Percentiles rank a stretch among this genome's conserved stretches.
These are phyloP conservation scores for Blastocystis sp. DNA, from an alignment of 352 stramenopile species.

Conservation along the genomic window DNA sequence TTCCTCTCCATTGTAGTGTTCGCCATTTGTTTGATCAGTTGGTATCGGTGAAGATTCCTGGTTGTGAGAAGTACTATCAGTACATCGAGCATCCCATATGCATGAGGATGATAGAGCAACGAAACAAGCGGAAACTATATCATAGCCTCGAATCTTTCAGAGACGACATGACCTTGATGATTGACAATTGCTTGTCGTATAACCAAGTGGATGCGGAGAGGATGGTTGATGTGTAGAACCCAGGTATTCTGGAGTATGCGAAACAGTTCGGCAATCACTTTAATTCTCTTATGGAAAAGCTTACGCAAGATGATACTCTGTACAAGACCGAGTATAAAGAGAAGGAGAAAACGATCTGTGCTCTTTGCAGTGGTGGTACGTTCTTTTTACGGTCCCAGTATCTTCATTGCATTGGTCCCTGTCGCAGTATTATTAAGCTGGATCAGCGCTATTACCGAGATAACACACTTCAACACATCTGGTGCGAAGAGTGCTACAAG, in stretches of 20 bases:
- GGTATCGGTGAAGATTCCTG: background rate
- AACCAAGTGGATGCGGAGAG: slow-evolving; percentile 67
- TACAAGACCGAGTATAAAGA: slow-evolving; percentile 70
- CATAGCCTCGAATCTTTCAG: slow-evolving; percentile 77
- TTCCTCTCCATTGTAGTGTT: background rate
- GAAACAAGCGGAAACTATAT: slow-evolving; percentile 74
- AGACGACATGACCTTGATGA: slow-evolving; percentile 72
- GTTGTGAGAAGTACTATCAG: slow-evolving; percentile 18
- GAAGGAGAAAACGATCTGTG: slow-evolving; percentile 67
- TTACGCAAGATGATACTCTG: background rate
- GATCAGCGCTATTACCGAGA: slow-evolving; percentile 81
- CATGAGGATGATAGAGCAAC: slow-evolving; percentile 78
- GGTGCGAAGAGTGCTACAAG: slow-evolving; percentile 68
- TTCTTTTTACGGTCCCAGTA: slow-evolving; percentile 77
- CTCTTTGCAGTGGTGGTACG: slow-evolving; percentile 74
- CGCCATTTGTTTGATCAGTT: background rate
- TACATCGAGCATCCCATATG: slow-evolving; percentile 72
- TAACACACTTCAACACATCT: slow-evolving; percentile 67
- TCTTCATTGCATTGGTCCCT: slow-evolving; percentile 79
- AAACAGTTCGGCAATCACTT: slow-evolving; percentile 55
- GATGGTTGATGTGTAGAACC: slow-evolving; percentile 65
- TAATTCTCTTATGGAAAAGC: background rate
- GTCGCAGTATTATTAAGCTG: slow-evolving; percentile 75
- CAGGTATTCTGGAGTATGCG: slow-evolving; percentile 76
- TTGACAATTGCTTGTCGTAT: slow-evolving; percentile 77